Conservation (phyloP, 345 rosid species). For the Gossypium rotundifolium region DNA sequence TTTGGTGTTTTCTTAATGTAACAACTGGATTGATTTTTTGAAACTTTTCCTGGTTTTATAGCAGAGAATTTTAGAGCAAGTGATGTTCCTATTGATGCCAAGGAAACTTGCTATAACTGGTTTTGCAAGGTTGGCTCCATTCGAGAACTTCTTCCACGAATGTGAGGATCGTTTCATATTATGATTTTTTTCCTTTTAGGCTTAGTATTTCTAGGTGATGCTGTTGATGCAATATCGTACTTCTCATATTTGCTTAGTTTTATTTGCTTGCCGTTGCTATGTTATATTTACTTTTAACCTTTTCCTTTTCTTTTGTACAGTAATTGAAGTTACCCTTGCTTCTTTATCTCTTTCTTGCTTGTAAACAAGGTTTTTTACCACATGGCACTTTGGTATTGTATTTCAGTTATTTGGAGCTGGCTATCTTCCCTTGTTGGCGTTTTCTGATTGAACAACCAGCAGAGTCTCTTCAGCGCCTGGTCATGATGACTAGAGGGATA, state of each 20-base stretch:
- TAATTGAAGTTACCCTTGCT: slow-evolving; percentile 8
- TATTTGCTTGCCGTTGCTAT: background rate
- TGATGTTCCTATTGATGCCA: slow-evolving; percentile 63
- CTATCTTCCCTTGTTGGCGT: slow-evolving; percentile 85
- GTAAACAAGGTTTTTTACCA: slow-evolving; percentile 6
- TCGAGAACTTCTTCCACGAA: slow-evolving; percentile 87
- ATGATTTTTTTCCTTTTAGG: background rate
- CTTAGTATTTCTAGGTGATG: background rate
- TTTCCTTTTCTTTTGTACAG: background rate
- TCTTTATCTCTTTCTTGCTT: slow-evolving; percentile 4
- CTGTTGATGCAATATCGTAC: background rate
- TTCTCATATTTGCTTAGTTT: background rate
- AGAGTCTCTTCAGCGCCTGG: slow-evolving; percentile 56
- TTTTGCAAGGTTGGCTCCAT: slow-evolving; percentile 79
- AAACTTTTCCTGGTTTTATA: slow-evolving; percentile 18
- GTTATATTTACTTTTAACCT: background rate
- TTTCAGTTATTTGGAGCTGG: slow-evolving; percentile 79
- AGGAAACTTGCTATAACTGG: slow-evolving; percentile 93
- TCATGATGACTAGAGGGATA: slow-evolving; percentile 78
- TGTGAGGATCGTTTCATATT: slow-evolving; percentile 41
- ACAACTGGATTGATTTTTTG: background rate
- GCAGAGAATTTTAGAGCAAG: slow-evolving; percentile 65
- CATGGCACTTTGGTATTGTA: slow-evolving; percentile 7
- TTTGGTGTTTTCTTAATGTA: background rate
- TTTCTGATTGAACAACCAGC: slow-evolving; percentile 54